A percentile compares a stretch with the other conserved stretches of the same genome.
Evolutionary conservation across 1,284 basidiomycete genomes (phyloP).

Genomic region (Chondrostereum purpureum): DNA sequence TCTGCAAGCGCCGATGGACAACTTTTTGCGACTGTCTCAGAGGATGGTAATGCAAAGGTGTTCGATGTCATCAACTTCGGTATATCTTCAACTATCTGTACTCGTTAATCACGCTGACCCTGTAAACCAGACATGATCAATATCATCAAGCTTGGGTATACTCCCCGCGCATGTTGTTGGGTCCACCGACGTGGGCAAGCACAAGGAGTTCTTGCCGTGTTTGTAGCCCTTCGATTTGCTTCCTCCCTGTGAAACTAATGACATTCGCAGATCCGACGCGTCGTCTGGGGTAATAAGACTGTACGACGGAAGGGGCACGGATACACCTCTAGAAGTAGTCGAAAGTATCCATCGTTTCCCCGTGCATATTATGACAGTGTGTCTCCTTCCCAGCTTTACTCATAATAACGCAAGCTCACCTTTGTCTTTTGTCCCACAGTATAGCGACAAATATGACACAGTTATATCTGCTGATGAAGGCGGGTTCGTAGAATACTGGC

Average conservation of each 20-base stretch:
- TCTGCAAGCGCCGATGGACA: slow-evolving; percentile 91
- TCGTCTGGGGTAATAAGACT: slow-evolving; percentile 73
- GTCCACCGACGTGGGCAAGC: slow-evolving; percentile 86
- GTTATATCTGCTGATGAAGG: slow-evolving; percentile 93
- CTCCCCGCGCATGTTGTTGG: slow-evolving; percentile 88
- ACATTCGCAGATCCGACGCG: slow-evolving; percentile 64
- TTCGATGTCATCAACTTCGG: slow-evolving; percentile 98
- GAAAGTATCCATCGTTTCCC: slow-evolving; percentile 79
- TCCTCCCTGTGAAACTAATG: slow-evolving; percentile 10
- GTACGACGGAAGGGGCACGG: slow-evolving; percentile 89
- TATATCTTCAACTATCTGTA: no score
- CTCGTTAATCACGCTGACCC: no score
- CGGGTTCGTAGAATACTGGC: slow-evolving; percentile 98
- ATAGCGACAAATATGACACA: slow-evolving; percentile 84
- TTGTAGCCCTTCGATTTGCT: slow-evolving; percentile 30
- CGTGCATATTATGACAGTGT: slow-evolving; percentile 81
- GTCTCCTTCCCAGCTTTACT: slow-evolving; percentile 1
- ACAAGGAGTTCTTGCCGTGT: slow-evolving; percentile 86
- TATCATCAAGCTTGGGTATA: slow-evolving; percentile 85
- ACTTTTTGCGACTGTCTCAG: slow-evolving; percentile 84
- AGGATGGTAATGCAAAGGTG: slow-evolving; percentile 83
- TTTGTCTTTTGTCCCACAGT: slow-evolving; percentile 41
- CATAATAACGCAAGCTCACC: neutral
- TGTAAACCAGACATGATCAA: slow-evolving; percentile 95
- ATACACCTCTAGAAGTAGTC: slow-evolving; percentile 68